These are phyloP conservation scores for Blastobotrys terrestris DNA, from an alignment of 805 yeast genomes.

Conservation along the genomic window DNA sequence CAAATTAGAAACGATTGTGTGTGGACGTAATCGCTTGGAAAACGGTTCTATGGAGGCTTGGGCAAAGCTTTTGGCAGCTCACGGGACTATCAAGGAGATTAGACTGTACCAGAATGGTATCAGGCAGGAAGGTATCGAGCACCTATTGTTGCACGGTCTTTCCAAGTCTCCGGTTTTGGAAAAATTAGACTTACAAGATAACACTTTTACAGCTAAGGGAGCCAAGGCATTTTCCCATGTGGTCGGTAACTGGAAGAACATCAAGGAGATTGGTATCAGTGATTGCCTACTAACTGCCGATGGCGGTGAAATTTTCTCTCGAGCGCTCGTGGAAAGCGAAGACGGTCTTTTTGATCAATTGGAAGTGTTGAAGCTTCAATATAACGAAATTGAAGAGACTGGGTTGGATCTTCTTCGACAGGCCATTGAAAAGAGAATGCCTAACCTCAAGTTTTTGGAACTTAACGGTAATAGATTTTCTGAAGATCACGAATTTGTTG, in stretches of 20 bases:
- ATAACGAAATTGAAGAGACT: slow-evolving; percentile 71
- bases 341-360: slow-evolving; percentile 41
- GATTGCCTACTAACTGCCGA: slow-evolving; percentile 79
- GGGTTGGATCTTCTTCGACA: slow-evolving; percentile 55
- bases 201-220: slow-evolving; percentile 75
- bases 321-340: slow-evolving; percentile 29
- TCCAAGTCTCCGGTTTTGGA: slow-evolving; percentile 52
- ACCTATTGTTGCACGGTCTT: slow-evolving; percentile 68
- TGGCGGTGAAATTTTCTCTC: slow-evolving; percentile 58
- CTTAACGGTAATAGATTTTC: slow-evolving; percentile 90
- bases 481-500: slow-evolving; percentile 74
- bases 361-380: slow-evolving; percentile 67
- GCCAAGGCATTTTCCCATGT: slow-evolving; percentile 57
- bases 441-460: slow-evolving; percentile 61
- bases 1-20: slow-evolving; percentile 80
- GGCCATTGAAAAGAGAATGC: slow-evolving; percentile 50
- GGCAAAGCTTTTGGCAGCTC: slow-evolving; percentile 79
- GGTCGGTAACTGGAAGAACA: slow-evolving; percentile 55
- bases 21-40: slow-evolving; percentile 96
- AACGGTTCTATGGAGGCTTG: slow-evolving; percentile 86
- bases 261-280: slow-evolving; percentile 76
- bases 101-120: slow-evolving; percentile 94
- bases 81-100: slow-evolving; percentile 63
- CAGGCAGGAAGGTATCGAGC: slow-evolving; percentile 85
- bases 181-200: slow-evolving; percentile 85